phyloP scores from a whole-genome alignment of 495 filamentous ascomycete genomes.

The Talaromyces ruber region DNA sequence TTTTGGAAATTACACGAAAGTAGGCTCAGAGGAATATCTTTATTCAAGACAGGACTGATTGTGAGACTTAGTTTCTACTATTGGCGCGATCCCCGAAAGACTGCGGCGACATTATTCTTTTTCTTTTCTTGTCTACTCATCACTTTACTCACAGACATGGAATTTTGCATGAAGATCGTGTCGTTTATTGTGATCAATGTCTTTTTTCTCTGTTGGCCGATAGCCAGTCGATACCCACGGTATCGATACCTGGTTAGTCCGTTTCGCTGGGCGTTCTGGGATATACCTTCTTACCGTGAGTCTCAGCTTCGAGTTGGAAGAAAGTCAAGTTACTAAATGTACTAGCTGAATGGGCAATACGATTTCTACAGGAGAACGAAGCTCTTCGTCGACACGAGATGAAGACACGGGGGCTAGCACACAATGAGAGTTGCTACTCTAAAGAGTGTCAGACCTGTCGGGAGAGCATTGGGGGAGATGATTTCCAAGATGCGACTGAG shows the following conservation, averaged over 20 bases:
- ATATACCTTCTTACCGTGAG: constrained; percentile 23
- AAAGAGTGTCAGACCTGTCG: background rate
- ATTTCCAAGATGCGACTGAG: background rate
- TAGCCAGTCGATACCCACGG: constrained; percentile 28
- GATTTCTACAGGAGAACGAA: constrained; percentile 21
- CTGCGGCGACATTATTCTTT: constrained; percentile 23
- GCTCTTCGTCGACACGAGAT: constrained; percentile 1
- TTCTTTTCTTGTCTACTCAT: constrained; percentile 21
- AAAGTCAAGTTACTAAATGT: background rate
- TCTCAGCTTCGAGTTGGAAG: background rate
- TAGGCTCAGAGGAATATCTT: constrained; percentile 4
- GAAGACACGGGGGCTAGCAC: background rate
- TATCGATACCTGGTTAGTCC: constrained; percentile 34
- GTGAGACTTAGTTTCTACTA: constrained; percentile 29
- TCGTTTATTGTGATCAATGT: constrained; percentile 24
- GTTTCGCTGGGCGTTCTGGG: constrained; percentile 34
- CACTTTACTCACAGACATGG: constrained; percentile 17
- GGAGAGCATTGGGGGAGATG: background rate
- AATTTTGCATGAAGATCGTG: constrained; percentile 28
- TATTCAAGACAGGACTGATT: background rate
- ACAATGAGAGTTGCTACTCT: background rate
- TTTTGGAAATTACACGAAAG: constrained; percentile 32
- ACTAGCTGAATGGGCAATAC: constrained; percentile 28
- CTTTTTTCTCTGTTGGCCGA: constrained; percentile 35
- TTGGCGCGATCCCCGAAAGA: constrained; percentile 28